phyloP scores from a whole-genome alignment of 352 stramenopile genomes.

The Phytophthora syringae region DNA sequence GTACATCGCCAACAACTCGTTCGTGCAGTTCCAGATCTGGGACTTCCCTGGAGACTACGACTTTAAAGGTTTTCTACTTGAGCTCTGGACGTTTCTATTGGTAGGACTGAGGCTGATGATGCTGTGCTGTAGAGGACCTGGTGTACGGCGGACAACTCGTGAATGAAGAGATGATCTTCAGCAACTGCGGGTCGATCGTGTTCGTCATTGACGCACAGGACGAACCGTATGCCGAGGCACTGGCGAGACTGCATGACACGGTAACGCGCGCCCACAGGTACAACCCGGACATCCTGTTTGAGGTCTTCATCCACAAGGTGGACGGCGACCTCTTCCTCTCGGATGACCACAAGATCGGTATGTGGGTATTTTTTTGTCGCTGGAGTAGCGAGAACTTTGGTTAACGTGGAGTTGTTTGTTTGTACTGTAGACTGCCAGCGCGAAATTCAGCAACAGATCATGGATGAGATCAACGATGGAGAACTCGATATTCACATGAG shows the following conservation, averaged over 20 bases:
- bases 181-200: slow-evolving; percentile 93
- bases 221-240: slow-evolving; percentile 87
- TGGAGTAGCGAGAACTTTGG: background rate
- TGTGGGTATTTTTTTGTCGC: background rate
- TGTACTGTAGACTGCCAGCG: slow-evolving; percentile 92
- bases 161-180: slow-evolving; percentile 94
- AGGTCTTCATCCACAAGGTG: slow-evolving; percentile 99
- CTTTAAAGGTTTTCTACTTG: slow-evolving; percentile 90
- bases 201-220: slow-evolving; percentile 99
- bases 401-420: background rate
- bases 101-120: too few relatives aligned
- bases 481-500: slow-evolving; percentile 94
- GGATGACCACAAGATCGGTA: slow-evolving; percentile 98
- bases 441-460: slow-evolving; percentile 98
- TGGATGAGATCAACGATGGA: slow-evolving; percentile 95
- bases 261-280: slow-evolving; percentile 87
- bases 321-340: slow-evolving; percentile 98
- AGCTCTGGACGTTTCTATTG: too few relatives aligned
- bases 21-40: slow-evolving; percentile 99
- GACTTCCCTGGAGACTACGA: slow-evolving; percentile 98
- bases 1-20: slow-evolving; percentile 98
- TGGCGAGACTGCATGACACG: slow-evolving; percentile 90
- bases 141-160: slow-evolving; percentile 89
- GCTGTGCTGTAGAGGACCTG: slow-evolving; percentile 65
- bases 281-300: slow-evolving; percentile 97